A percentile compares a stretch with the other conserved stretches of the same genome.
These are phyloP conservation scores for Leucocoprinus leucothites DNA, from an alignment of 768 basidiomycete species.

Conservation along the genomic window DNA sequence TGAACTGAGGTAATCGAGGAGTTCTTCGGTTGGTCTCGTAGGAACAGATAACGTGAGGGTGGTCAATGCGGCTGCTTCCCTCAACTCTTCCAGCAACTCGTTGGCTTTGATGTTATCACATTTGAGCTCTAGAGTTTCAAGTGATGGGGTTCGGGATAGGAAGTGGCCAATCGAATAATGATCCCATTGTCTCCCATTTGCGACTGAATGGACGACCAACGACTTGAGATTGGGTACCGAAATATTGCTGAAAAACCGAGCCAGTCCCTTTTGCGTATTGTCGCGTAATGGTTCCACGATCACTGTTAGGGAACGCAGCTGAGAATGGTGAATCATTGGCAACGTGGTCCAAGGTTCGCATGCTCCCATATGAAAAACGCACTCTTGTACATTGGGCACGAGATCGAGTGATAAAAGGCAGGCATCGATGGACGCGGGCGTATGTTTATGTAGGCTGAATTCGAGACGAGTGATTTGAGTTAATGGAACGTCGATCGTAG, in stretches of 20 bases:
- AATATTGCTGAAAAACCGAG: constrained; percentile 6
- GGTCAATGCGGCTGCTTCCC: constrained; percentile 4
- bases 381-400: constrained; percentile 11
- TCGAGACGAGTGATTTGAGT: constrained; percentile 11
- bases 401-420: constrained; percentile 11
- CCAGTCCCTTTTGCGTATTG: constrained; percentile 5
- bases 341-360: constrained; percentile 12
- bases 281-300: constrained; percentile 10
- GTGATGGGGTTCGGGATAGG: constrained; percentile 9
- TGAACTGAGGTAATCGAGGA: constrained; percentile 11
- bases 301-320: constrained; percentile 2
- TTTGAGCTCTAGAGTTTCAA: constrained; percentile 8
- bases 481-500: constrained; percentile 6
- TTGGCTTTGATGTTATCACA: constrained; percentile 12
- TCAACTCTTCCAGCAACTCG: constrained; percentile 8
- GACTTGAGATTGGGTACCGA: constrained; percentile 6
- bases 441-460: constrained; percentile 11
- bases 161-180: constrained; percentile 11
- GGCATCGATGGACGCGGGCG: constrained; percentile 11
- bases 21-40: constrained; percentile 7
- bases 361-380: constrained; percentile 11
- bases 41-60: constrained; percentile 8
- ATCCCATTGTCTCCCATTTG: constrained; percentile 12
- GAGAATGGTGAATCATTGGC: constrained; percentile 2
- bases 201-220: constrained; percentile 5